Conservation (phyloP, 768 basidiomycete species). For the Hortiboletus flavorubellus region DNA sequence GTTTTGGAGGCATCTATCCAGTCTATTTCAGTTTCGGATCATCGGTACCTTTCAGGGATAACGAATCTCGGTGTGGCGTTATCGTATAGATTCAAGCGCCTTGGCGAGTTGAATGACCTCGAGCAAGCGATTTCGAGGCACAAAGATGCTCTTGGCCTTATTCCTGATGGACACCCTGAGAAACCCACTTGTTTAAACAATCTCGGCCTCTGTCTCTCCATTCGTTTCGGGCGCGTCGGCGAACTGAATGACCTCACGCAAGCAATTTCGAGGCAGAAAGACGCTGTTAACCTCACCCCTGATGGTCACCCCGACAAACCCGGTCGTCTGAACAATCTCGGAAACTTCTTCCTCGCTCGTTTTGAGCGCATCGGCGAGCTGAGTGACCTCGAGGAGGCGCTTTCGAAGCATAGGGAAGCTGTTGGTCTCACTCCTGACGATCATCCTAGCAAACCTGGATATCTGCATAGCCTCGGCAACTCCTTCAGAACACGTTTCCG, state of each 20-base stretch:
- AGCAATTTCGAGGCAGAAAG: neutral
- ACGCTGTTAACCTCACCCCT: neutral
- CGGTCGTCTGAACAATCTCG: neutral
- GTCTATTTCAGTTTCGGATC: neutral
- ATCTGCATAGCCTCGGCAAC: neutral
- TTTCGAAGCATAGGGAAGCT: neutral
- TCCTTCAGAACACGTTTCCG: neutral
- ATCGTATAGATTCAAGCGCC: neutral
- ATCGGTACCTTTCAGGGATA: neutral
- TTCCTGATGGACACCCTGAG: neutral
- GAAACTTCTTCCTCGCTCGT: neutral
- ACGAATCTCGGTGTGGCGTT: neutral
- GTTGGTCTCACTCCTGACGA: neutral
- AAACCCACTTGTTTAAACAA: neutral
- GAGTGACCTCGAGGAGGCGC: conserved; percentile 3
- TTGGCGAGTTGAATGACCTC: neutral
- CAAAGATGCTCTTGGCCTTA: neutral
- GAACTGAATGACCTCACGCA: neutral
- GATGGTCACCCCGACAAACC: neutral
- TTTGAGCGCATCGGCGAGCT: neutral
- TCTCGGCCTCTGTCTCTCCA: neutral
- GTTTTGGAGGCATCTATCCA: neutral
- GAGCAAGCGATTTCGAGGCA: neutral
- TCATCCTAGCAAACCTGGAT: neutral
- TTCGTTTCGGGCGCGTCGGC: neutral